phyloP scores from a whole-genome alignment of 208 protist species.

The Trypanosoma avium region DNA sequence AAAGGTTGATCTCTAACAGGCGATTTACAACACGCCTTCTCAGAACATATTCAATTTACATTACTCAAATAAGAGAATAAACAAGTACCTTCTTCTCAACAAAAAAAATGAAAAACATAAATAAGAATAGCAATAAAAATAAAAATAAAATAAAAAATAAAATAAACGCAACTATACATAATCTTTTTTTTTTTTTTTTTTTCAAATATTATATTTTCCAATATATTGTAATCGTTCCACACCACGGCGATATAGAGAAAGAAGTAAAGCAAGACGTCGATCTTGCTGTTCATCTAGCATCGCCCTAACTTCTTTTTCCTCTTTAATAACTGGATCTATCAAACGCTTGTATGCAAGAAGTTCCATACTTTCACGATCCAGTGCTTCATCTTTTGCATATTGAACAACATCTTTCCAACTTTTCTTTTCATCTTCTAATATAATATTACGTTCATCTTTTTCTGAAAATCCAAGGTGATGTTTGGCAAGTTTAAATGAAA shows the following conservation, averaged over 20 bases:
- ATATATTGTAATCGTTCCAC: background rate
- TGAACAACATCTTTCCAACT: background rate
- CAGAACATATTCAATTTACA: background rate
- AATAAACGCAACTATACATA: slow-evolving; percentile 10
- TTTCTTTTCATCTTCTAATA: slow-evolving; percentile 6
- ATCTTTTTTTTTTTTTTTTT: background rate
- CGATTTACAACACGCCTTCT: too few species aligned
- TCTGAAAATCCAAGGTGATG: slow-evolving; percentile 16
- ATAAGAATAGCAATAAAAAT: slow-evolving; percentile 15
- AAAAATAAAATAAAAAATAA: background rate
- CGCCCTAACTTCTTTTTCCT: slow-evolving; percentile 2
- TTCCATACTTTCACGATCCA: background rate
- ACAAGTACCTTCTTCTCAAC: background rate
- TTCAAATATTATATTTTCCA: background rate
- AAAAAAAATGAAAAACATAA: background rate
- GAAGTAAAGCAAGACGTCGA: slow-evolving; percentile 5
- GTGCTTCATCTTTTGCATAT: background rate
- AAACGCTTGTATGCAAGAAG: background rate
- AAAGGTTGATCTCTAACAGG: too few species aligned
- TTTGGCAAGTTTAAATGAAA: slow-evolving; percentile 23
- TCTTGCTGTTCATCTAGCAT: slow-evolving; percentile 5
- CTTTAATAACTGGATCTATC: slow-evolving; percentile 6
- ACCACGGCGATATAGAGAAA: slow-evolving; percentile 11
- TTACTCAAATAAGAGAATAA: background rate
- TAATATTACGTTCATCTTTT: slow-evolving; percentile 2